phyloP scores from a whole-genome alignment of 257 asterid species.

The Rhazya stricta region DNA sequence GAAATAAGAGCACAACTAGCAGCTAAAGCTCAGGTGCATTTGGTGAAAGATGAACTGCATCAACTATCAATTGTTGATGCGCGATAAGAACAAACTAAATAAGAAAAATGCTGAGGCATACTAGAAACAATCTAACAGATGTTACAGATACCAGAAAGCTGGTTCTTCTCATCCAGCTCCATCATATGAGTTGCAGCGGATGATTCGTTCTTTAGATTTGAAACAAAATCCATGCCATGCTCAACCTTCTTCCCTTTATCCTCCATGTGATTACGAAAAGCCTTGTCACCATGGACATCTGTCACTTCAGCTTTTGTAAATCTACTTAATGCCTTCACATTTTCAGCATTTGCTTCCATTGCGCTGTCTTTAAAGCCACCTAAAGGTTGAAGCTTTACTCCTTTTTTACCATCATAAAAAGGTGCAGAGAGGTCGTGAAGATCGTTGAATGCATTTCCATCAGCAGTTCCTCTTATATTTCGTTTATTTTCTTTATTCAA shows the following conservation, averaged over 20 bases:
- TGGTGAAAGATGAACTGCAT: not conserved
- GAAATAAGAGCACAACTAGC: not conserved
- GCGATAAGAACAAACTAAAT: not conserved
- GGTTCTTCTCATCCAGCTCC: conserved; percentile 46
- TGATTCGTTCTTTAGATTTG: conserved; percentile 46
- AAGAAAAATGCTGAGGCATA: not conserved
- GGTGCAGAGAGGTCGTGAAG: conserved; percentile 24
- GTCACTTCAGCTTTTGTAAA: not conserved
- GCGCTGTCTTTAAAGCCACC: conserved; percentile 39
- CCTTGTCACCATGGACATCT: not conserved
- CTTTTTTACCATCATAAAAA: conserved; percentile 30
- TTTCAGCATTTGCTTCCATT: conserved; percentile 28
- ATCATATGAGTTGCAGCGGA: conserved; percentile 67
- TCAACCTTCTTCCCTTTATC: conserved; percentile 11
- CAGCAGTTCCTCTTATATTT: conserved; percentile 18
- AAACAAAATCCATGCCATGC: conserved; percentile 20
- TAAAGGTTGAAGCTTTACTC: conserved; percentile 36
- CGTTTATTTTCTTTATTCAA: conserved; percentile 26
- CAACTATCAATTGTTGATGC: no score
- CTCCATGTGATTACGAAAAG: not conserved
- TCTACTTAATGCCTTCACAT: conserved; percentile 8
- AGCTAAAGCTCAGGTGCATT: not conserved
- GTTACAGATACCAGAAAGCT: conserved; percentile 30
- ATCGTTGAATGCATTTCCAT: conserved; percentile 25
- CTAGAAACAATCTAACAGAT: not conserved